phyloP scores from a whole-genome alignment of 192 early-diverging fungal genomes.

The Backusella macrospora region DNA sequence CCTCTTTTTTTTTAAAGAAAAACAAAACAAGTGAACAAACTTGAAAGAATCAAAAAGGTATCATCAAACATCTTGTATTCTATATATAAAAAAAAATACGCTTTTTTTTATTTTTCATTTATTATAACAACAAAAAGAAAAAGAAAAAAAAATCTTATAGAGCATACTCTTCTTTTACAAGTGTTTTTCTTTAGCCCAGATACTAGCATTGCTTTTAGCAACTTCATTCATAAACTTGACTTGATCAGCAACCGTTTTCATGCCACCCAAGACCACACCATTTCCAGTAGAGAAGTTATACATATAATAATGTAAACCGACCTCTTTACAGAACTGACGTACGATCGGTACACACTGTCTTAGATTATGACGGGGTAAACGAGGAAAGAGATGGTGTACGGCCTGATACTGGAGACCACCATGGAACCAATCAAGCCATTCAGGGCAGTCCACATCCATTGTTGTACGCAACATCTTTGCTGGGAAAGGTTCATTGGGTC shows the following conservation, averaged over 20 bases:
- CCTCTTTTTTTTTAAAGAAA: too few relatives aligned
- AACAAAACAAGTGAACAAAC: too few relatives aligned
- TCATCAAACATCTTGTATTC: too few relatives aligned
- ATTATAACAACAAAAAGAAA: neutral
- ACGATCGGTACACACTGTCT: constrained; percentile 71
- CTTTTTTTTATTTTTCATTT: too few relatives aligned
- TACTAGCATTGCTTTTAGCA: constrained; percentile 45
- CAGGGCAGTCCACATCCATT: constrained; percentile 95
- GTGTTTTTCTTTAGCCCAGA: constrained; percentile 19
- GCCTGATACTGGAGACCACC: constrained; percentile 96
- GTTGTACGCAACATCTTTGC: constrained; percentile 88
- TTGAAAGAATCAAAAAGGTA: too few relatives aligned
- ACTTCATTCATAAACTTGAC: constrained; percentile 56
- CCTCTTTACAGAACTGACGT: constrained; percentile 72
- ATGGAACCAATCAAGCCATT: constrained; percentile 96
- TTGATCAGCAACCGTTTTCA: constrained; percentile 82
- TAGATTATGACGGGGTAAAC: constrained; percentile 90
- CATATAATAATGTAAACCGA: constrained; percentile 75
- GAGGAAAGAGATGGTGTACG: constrained; percentile 95
- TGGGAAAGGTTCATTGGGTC: constrained; percentile 78
- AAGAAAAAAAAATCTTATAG: too few relatives aligned
- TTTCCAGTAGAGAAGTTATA: constrained; percentile 86
- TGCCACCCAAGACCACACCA: constrained; percentile 67
- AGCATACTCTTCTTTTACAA: neutral
- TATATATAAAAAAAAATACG: too few relatives aligned